phyloP scores from a whole-genome alignment of 352 stramenopile genomes.

The Phytophthora sp. region DNA sequence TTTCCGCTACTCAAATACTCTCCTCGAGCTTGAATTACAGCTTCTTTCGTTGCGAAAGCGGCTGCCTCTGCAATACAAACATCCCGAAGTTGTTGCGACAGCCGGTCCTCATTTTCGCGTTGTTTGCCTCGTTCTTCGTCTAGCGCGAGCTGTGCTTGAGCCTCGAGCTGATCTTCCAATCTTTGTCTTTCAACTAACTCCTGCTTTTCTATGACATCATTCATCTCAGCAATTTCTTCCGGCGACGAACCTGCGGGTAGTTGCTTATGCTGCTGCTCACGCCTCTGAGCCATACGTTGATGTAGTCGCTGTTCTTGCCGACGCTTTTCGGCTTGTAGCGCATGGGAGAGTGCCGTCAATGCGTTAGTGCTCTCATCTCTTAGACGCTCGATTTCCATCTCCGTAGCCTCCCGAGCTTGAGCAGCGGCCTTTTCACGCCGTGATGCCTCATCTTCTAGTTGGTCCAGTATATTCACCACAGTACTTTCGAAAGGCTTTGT shows the following conservation, averaged over 20 bases:
- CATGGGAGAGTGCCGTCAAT: constrained; percentile 8
- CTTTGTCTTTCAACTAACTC: constrained; percentile 20
- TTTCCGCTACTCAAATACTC: constrained; percentile 5
- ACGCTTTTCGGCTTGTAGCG: constrained; percentile 29
- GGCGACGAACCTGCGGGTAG: constrained; percentile 11
- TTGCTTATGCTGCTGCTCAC: constrained; percentile 26
- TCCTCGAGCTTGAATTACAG: constrained; percentile 7
- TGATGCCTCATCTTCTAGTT: constrained; percentile 15
- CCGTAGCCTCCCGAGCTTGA: constrained; percentile 2
- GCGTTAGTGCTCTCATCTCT: constrained; percentile 24
- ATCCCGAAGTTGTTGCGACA: constrained; percentile 26
- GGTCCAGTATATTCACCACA: constrained; percentile 10
- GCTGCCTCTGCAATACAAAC: constrained; percentile 14
- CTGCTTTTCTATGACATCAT: constrained; percentile 27
- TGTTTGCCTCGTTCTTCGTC: constrained; percentile 28
- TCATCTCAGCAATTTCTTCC: constrained; percentile 22
- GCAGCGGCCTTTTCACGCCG: constrained; percentile 1
- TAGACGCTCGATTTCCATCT: constrained; percentile 24
- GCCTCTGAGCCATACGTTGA: constrained; percentile 30
- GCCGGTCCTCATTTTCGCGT: constrained; percentile 19
- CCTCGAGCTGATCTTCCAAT: constrained; percentile 34
- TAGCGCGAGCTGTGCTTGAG: constrained; percentile 24
- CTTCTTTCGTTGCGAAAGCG: constrained; percentile 21
- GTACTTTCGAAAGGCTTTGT: neutral
- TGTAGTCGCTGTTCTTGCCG: constrained; percentile 33